These are phyloP conservation scores for Lipomyces orientalis DNA, from an alignment of 805 yeast species.

Conservation along the genomic window DNA sequence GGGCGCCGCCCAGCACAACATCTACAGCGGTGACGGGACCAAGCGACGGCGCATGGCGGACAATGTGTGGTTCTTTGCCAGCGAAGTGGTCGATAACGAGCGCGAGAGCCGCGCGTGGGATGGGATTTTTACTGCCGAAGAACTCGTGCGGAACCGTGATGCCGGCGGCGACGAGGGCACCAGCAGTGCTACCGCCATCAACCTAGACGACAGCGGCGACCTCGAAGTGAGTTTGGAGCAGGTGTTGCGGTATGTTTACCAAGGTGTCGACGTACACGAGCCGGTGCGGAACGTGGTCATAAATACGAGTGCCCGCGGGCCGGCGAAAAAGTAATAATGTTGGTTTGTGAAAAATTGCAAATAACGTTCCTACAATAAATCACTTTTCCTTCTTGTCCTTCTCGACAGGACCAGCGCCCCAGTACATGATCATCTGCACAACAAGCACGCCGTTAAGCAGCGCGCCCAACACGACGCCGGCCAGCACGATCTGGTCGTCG, in stretches of 20 bases:
- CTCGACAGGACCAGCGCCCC: slow-evolving; percentile 37
- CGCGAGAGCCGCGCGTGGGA: slow-evolving; percentile 64
- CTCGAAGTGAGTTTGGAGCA: slow-evolving; percentile 30
- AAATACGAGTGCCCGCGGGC: slow-evolving; percentile 10
- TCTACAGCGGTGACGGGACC: background rate
- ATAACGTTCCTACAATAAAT: background rate
- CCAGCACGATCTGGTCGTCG: slow-evolving; percentile 46
- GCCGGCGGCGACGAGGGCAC: background rate
- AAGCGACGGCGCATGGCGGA: slow-evolving; percentile 51
- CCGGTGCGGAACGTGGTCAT: slow-evolving; percentile 26
- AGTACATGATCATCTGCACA: slow-evolving; percentile 47
- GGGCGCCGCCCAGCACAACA: slow-evolving; percentile 40
- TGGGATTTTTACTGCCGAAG: slow-evolving; percentile 63
- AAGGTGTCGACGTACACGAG: slow-evolving; percentile 35
- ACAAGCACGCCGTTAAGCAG: slow-evolving; percentile 47
- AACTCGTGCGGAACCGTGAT: slow-evolving; percentile 40
- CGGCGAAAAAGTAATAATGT: background rate
- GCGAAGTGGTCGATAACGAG: slow-evolving; percentile 57
- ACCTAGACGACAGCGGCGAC: slow-evolving; percentile 2
- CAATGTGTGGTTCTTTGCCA: slow-evolving; percentile 73
- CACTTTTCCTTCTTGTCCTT: slow-evolving; percentile 26
- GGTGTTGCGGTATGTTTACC: slow-evolving; percentile 30
- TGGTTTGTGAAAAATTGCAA: too few species aligned
- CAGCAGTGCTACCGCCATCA: slow-evolving; percentile 5
- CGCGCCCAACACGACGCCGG: slow-evolving; percentile 45